Evolutionary conservation across 2,329 filamentous ascomycete species (phyloP).

Genomic region (Ascochyta viciae-villosae): DNA sequence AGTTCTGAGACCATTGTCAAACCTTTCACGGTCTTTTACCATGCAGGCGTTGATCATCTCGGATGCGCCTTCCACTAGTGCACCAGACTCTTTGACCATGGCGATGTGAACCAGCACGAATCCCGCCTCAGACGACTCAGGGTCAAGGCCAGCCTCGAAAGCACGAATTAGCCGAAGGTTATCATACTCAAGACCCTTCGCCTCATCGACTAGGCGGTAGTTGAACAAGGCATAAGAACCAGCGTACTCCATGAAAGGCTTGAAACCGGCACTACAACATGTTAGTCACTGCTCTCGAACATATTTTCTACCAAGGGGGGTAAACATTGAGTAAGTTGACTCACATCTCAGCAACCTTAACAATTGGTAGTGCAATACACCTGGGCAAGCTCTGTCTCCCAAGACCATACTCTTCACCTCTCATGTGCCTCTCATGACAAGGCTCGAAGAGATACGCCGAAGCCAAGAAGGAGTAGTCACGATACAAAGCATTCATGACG

Average conservation of each 20-base stretch:
- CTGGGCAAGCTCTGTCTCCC: constrained; percentile 76
- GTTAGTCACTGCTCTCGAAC: not conserved
- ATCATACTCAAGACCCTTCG: constrained; percentile 61
- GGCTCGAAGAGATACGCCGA: constrained; percentile 91
- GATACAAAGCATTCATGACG: constrained; percentile 83
- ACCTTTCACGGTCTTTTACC: constrained; percentile 56
- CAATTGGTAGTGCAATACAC: constrained; percentile 80
- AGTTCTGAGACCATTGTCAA: constrained; percentile 62
- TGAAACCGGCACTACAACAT: constrained; percentile 69
- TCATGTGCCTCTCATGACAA: constrained; percentile 76
- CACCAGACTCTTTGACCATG: constrained; percentile 88
- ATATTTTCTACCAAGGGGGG: not conserved
- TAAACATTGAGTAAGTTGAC: constrained; percentile 47
- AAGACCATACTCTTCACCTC: constrained; percentile 77
- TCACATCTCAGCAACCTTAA: constrained; percentile 84
- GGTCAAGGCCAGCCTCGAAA: constrained; percentile 89
- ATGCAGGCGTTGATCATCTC: constrained; percentile 65
- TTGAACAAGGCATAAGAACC: constrained; percentile 70
- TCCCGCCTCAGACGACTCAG: constrained; percentile 86
- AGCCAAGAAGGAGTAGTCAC: constrained; percentile 90
- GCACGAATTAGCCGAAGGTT: constrained; percentile 85
- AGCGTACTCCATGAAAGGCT: constrained; percentile 89
- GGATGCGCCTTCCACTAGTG: constrained; percentile 75
- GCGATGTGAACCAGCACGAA: constrained; percentile 96
- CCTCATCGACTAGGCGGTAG: constrained; percentile 65